These are phyloP conservation scores for Henckelia pumila DNA, from an alignment of 257 asterid genomes.

Conservation along the genomic window DNA sequence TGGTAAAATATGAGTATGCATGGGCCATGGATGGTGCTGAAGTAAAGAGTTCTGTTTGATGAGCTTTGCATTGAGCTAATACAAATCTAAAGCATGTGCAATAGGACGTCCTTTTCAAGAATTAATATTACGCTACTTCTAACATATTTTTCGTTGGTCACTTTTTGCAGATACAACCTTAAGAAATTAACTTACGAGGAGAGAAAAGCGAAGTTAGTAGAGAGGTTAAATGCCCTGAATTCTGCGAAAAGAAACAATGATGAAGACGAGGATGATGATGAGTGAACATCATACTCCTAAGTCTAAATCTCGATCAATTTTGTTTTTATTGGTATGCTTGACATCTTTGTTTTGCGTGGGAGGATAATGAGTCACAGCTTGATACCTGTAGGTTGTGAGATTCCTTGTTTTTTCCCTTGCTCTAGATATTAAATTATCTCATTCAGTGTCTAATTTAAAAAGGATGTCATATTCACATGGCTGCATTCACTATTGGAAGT, in stretches of 20 bases:
- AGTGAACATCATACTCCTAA: slow-evolving; percentile 20
- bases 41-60: background rate
- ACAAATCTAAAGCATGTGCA: background rate
- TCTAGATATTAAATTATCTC: no score
- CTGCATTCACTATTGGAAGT: no score
- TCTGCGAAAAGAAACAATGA: slow-evolving; percentile 35
- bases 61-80: background rate
- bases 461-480: no score
- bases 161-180: slow-evolving; percentile 33
- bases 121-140: background rate
- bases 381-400: no score
- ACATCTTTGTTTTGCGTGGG: no score
- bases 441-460: no score
- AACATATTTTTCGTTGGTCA: background rate
- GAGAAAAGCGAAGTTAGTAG: slow-evolving; percentile 44
- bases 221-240: slow-evolving; percentile 41
- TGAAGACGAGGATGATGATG: slow-evolving; percentile 37
- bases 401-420: no score
- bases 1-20: background rate
- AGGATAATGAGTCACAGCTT: no score
- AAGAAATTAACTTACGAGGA: slow-evolving; percentile 45
- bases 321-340: no score
- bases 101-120: no score
- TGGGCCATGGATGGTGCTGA: no score
- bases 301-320: no score